Base-by-base conservation (phyloP, 148 eudicot species). In the Rhododendron molle region DNA sequence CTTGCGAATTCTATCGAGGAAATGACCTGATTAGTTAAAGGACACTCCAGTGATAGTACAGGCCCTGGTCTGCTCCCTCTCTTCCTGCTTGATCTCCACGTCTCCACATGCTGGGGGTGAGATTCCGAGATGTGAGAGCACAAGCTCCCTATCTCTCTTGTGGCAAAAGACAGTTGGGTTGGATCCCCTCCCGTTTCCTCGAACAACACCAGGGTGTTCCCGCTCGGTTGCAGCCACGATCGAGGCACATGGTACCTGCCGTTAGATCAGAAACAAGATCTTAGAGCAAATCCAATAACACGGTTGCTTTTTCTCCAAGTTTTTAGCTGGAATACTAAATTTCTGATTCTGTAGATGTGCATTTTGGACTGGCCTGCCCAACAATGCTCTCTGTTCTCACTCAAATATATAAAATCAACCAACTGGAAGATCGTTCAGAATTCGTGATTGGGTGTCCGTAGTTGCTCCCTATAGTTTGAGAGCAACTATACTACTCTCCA, bases 181-280 rank as follows among this genome's bases (percentile, higher is more conserved):
- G 99, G 99, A 87, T 97, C 95, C 30, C 99, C 99, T 5, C 98
- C 98, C 15, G 85, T 85, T 88, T 97, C 99, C 91, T 97, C 99
- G 30, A 97, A 92, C 86, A 97, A 87, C 58, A 95, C 98, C 36
- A 97, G 87, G 13, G 90, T 73, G 85, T 97, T 97, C 20, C 91
- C 94, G 26, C 83, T 90, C 43, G 93, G 84, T 84, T 95, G 87
- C 34, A 97, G 83, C 98, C 96, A 97, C 50, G 94, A 89, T n/a
- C 94, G 98, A 49, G 99, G 99, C 16, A 97, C 96, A 72, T 96
- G 99, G 85, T 96, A 95, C 80, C 99, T 96, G 92, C 74, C 38
- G 3, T 15, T 84, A 90, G 30, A 83, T 47, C 76, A 47, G 7
- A 23, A 20, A 9, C 54, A 49, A 36, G 44, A 32, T 16, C 10